These are phyloP conservation scores for Clavulina sp. DNA, from an alignment of 768 basidiomycete species.

Conservation along the genomic window DNA sequence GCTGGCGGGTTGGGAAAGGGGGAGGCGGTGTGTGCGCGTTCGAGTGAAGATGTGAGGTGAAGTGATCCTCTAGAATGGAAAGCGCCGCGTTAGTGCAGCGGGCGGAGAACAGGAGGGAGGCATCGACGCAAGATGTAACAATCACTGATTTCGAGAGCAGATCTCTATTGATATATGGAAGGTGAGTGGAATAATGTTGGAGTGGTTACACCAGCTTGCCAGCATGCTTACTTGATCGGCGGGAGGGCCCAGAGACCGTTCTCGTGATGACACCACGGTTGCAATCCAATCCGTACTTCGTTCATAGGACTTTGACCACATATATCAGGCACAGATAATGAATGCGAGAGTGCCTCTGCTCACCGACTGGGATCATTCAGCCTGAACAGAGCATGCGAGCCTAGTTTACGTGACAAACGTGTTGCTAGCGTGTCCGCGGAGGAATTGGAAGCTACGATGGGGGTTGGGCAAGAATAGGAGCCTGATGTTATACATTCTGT, in stretches of 20 bases:
- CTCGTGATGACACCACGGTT: neutral
- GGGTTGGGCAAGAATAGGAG: too few species aligned
- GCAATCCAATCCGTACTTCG: neutral
- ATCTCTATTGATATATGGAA: neutral
- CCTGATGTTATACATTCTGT: too few species aligned
- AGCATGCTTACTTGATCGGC: neutral
- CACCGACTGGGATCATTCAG: conserved; percentile 2
- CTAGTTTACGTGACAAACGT: neutral
- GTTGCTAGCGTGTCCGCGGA: neutral
- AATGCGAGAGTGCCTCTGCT: neutral
- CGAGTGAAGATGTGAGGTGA: neutral
- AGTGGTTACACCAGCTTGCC: neutral
- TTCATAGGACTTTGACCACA: neutral
- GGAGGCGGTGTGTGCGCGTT: too few species aligned
- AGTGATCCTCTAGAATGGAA: neutral
- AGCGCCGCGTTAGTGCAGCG: neutral
- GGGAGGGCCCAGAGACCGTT: neutral
- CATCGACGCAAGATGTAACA: neutral
- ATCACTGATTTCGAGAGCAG: neutral
- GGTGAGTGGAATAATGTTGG: neutral
- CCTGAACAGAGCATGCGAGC: neutral
- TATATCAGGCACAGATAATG: neutral
- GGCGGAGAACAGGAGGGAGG: neutral
- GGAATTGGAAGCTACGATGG: neutral
- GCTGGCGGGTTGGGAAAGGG: neutral